phyloP scores from a whole-genome alignment of 129 eudicot species.

The Tanacetum coccineum region DNA sequence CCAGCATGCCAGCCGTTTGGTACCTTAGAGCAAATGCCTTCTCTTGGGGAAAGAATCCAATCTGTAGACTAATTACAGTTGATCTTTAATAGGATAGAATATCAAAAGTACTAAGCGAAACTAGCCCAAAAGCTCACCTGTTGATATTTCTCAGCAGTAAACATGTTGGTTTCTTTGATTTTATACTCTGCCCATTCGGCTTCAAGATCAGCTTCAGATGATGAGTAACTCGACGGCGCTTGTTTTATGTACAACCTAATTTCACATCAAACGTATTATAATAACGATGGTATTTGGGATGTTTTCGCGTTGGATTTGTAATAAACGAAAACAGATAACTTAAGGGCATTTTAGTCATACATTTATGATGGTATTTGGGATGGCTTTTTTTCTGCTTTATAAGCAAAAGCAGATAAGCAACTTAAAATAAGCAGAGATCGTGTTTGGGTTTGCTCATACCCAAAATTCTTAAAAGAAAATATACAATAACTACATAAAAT shows the following conservation, averaged over 20 bases:
- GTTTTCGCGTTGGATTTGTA: too few relatives aligned
- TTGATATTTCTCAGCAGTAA: constrained; percentile 94
- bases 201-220: constrained; percentile 44
- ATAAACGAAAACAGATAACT: too few relatives aligned
- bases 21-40: constrained; percentile 91
- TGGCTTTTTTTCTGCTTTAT: too few relatives aligned
- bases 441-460: too few relatives aligned
- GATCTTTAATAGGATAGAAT: constrained; percentile 39
- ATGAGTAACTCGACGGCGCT: constrained; percentile 49
- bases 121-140: constrained; percentile 58
- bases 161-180: constrained; percentile 92
- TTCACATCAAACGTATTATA: constrained; percentile 12
- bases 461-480: too few relatives aligned
- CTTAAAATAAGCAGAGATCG: too few relatives aligned
- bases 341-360: too few relatives aligned
- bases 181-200: constrained; percentile 96
- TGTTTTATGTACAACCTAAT: constrained; percentile 84
- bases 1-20: constrained; percentile 98
- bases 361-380: too few relatives aligned
- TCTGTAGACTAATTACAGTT: constrained; percentile 80
- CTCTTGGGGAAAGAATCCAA: constrained; percentile 77
- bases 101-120: not conserved
- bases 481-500: too few relatives aligned
- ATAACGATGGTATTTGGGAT: too few relatives aligned
- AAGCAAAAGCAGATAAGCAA: too few relatives aligned